Percentiles rank a stretch among this genome's conserved stretches.
phyloP scores from a whole-genome alignment of 2,329 filamentous ascomycete species.

The Beauveria scarabaeidicola region DNA sequence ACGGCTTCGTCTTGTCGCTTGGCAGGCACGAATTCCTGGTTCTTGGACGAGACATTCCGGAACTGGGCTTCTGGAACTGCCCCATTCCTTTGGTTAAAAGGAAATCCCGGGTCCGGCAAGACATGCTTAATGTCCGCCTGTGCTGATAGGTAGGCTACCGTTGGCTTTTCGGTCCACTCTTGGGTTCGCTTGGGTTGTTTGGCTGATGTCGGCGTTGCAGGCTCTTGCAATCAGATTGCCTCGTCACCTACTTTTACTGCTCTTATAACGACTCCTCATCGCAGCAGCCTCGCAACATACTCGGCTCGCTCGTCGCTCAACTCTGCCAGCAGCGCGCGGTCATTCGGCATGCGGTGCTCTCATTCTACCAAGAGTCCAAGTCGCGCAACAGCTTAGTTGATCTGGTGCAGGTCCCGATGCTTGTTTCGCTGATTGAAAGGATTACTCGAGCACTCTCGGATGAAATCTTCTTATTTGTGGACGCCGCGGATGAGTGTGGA shows the following conservation, averaged over 20 bases:
- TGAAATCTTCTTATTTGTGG: neutral
- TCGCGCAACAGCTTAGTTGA: neutral
- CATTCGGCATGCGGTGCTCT: neutral
- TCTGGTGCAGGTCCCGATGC: neutral
- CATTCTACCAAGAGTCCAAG: neutral
- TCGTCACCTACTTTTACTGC: conserved; percentile 9
- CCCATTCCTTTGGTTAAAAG: conserved; percentile 1
- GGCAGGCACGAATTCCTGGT: conserved; percentile 8
- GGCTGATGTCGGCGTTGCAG: neutral
- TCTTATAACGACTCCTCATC: conserved; percentile 6
- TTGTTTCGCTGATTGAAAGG: neutral
- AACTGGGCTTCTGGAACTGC: neutral
- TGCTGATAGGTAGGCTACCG: conserved; percentile 4
- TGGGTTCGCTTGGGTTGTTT: neutral
- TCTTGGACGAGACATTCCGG: neutral
- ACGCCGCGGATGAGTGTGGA: neutral
- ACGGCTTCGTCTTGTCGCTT: conserved; percentile 1
- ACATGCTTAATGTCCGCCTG: conserved; percentile 7
- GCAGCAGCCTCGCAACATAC: conserved; percentile 3
- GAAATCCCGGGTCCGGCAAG: conserved; percentile 9
- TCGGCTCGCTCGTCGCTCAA: conserved; percentile 3
- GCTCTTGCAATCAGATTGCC: neutral
- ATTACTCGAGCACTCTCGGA: neutral
- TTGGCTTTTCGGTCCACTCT: neutral
- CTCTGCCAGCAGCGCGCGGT: neutral